These are phyloP conservation scores for Penicillium bovifimosum DNA, from an alignment of 495 filamentous ascomycete species.

Conservation along the genomic window DNA sequence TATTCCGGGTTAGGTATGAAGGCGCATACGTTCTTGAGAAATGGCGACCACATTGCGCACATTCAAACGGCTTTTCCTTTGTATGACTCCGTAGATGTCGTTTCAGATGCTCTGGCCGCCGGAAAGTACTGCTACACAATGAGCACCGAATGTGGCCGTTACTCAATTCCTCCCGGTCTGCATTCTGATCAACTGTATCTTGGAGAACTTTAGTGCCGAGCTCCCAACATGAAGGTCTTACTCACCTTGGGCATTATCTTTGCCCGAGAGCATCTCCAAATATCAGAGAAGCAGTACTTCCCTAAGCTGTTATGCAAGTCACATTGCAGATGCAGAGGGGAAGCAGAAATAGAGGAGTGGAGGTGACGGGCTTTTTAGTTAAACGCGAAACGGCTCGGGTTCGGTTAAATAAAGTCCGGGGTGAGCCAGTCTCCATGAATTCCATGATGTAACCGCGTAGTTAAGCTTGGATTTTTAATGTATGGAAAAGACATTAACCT, in stretches of 20 bases:
- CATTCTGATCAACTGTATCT: conserved; percentile 9
- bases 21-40: conserved; percentile 54
- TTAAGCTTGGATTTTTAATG: too few relatives aligned
- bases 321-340: conserved; percentile 7
- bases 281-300: conserved; percentile 9
- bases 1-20: neutral
- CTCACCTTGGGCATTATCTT: conserved; percentile 25
- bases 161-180: conserved; percentile 19
- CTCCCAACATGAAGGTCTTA: neutral
- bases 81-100: conserved; percentile 66
- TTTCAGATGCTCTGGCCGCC: conserved; percentile 66
- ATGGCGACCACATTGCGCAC: conserved; percentile 58
- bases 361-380: conserved; percentile 4
- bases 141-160: conserved; percentile 39
- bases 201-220: conserved; percentile 1
- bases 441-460: too few relatives aligned
- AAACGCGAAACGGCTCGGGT: conserved; percentile 7
- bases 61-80: conserved; percentile 65
- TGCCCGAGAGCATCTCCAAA: conserved; percentile 32
- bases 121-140: conserved; percentile 53
- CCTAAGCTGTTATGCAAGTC: neutral
- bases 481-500: too few relatives aligned
- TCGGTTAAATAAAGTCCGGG: conserved; percentile 26
- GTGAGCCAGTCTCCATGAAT: neutral
- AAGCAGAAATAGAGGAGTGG: conserved; percentile 6